A percentile compares a stretch with the other conserved stretches of the same genome.
Conservation (phyloP, 805 yeast genomes). For the Blastobotrys peoriensis region DNA sequence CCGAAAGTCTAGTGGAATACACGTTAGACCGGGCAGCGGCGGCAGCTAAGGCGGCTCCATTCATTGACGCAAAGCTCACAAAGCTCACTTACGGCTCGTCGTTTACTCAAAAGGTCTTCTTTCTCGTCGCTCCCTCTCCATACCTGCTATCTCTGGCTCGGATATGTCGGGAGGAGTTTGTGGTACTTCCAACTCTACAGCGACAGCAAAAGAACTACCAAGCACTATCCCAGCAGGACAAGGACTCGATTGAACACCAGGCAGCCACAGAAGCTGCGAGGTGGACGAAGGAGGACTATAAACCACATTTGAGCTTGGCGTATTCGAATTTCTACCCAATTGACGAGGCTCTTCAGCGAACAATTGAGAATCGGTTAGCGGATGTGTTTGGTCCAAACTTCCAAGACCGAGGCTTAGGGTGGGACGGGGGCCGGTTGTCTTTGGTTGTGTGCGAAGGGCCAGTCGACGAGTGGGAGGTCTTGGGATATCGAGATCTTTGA, state of each 20-base stretch:
- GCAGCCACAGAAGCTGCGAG: constrained; percentile 42
- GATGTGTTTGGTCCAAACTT: constrained; percentile 53
- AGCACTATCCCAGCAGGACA: constrained; percentile 26
- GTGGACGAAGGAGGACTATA: constrained; percentile 54
- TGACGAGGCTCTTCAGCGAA: constrained; percentile 57
- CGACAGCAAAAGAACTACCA: constrained; percentile 18
- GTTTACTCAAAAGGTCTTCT: constrained; percentile 49
- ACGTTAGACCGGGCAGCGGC: constrained; percentile 54
- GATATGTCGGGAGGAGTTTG: constrained; percentile 33
- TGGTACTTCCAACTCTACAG: constrained; percentile 22
- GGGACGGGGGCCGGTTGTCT: constrained; percentile 66
- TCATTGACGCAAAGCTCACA: constrained; percentile 36
- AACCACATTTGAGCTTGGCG: constrained; percentile 68
- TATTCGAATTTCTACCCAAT: constrained; percentile 63
- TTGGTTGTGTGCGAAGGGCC: constrained; percentile 69
- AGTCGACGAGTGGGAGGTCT: constrained; percentile 57
- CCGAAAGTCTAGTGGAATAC: constrained; percentile 50
- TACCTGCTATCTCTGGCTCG: constrained; percentile 47
- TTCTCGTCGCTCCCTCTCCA: constrained; percentile 41
- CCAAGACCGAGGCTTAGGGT: constrained; percentile 38
- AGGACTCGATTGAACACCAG: constrained; percentile 24
- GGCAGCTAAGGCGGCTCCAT: constrained; percentile 43
- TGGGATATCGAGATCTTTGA: constrained; percentile 40
- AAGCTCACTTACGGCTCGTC: constrained; percentile 43
- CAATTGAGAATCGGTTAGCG: constrained; percentile 57